phyloP scores from a whole-genome alignment of 75 land plant genomes.

The Azolla pinnata region DNA sequence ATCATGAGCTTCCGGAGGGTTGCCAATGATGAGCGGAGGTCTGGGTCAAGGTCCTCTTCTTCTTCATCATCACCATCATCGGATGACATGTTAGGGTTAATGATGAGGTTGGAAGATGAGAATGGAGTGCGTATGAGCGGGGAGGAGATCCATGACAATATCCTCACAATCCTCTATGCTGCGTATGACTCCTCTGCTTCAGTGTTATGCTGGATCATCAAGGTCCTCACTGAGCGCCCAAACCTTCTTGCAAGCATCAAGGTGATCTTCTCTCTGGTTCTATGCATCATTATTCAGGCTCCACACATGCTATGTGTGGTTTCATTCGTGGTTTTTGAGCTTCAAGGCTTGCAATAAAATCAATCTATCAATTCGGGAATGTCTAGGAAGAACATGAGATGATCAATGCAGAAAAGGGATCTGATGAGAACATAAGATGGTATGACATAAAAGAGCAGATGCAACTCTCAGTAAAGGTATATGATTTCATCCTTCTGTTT shows the following conservation, averaged over 20 bases:
- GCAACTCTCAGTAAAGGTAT: constrained; percentile 11
- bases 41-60: too few species aligned
- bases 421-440: constrained; percentile 11
- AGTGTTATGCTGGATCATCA: constrained; percentile 18
- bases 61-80: too few species aligned
- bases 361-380: too few species aligned
- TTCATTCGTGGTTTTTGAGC: too few species aligned
- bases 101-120: constrained; percentile 22
- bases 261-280: too few species aligned
- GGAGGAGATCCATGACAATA: constrained; percentile 21
- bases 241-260: constrained; percentile 1
- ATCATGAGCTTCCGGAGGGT: constrained; percentile 14
- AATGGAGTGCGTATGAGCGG: constrained; percentile 8
- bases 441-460: constrained; percentile 13
- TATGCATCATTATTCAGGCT: too few species aligned
- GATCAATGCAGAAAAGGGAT: constrained; percentile 8
- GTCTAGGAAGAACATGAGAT: constrained; percentile 17
- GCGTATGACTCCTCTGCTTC: constrained; percentile 23
- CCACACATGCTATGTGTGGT: too few species aligned
- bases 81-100: constrained; percentile 12
- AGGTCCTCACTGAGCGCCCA: constrained; percentile 14
- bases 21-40: neutral
- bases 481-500: too few species aligned
- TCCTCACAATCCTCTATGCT: constrained; percentile 21
- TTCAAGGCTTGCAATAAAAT: too few species aligned